phyloP scores from a whole-genome alignment of 2,329 filamentous ascomycete genomes.

The Coniochaeta sp. region DNA sequence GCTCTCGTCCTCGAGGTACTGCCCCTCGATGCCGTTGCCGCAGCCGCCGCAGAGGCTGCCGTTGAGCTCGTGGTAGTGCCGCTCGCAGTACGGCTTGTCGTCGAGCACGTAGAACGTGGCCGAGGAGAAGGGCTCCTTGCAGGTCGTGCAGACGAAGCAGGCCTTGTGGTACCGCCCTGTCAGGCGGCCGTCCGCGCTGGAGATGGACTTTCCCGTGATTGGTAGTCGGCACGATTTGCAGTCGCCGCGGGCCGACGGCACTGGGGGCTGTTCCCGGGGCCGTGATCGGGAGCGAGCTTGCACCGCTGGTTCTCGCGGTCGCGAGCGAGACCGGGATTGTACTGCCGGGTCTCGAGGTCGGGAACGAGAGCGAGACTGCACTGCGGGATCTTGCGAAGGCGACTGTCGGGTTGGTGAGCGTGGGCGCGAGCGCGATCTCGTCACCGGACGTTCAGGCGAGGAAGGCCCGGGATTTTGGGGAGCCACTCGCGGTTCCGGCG shows the following conservation, averaged over 20 bases:
- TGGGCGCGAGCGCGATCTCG: not conserved
- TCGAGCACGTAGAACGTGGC: constrained; percentile 87
- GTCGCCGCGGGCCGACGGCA: constrained; percentile 47
- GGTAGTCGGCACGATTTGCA: constrained; percentile 75
- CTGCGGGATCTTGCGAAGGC: constrained; percentile 2
- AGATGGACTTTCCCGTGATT: constrained; percentile 88
- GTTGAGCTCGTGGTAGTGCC: constrained; percentile 89
- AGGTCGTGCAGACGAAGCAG: constrained; percentile 88
- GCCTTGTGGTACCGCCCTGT: constrained; percentile 92
- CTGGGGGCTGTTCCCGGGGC: constrained; percentile 1
- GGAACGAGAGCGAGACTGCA: constrained; percentile 2
- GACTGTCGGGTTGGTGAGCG: not conserved
- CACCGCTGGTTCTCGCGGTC: not conserved
- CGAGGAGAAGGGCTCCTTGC: constrained; percentile 72
- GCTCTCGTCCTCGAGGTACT: constrained; percentile 79
- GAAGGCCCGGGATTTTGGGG: not conserved
- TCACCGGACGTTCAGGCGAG: not conserved
- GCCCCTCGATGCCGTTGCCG: constrained; percentile 81
- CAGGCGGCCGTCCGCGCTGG: constrained; percentile 83
- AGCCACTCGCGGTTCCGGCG: not conserved
- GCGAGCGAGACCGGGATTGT: not conserved
- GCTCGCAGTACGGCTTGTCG: constrained; percentile 83
- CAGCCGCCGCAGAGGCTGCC: constrained; percentile 78
- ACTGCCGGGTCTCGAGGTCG: not conserved
- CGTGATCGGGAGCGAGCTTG: constrained; percentile 3